A percentile compares a stretch with the other conserved stretches of the same genome.
phyloP scores from a whole-genome alignment of 179 eudicot genomes.

The Drosera spatulata region DNA sequence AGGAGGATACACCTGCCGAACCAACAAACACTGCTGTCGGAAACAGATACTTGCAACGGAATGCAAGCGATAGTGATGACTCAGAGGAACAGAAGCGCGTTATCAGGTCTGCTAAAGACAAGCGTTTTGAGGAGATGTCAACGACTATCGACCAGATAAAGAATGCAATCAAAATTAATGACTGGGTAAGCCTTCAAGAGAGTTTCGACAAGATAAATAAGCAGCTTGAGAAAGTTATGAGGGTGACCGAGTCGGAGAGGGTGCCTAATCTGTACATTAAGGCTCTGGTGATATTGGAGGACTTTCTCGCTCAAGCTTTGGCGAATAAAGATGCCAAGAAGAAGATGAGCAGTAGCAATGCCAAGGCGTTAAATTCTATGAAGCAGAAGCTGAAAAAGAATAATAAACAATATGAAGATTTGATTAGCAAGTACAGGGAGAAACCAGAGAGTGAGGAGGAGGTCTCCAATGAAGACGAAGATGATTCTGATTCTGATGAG shows the following conservation, averaged over 20 bases:
- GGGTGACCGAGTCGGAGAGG: conserved; percentile 50
- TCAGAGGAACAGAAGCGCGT: conserved; percentile 54
- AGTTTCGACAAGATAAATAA: conserved; percentile 79
- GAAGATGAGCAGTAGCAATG: conserved; percentile 84
- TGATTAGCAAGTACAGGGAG: conserved; percentile 58
- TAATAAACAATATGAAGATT: conserved; percentile 69
- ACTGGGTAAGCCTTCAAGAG: conserved; percentile 79
- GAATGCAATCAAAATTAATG: conserved; percentile 85
- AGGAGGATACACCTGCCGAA: not conserved
- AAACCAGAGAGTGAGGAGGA: conserved; percentile 60
- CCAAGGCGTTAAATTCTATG: conserved; percentile 82
- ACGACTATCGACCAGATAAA: conserved; percentile 81
- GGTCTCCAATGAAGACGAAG: conserved; percentile 21
- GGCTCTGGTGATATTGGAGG: conserved; percentile 78
- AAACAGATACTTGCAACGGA: conserved; percentile 23
- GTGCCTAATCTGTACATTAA: conserved; percentile 59
- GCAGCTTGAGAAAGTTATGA: conserved; percentile 79
- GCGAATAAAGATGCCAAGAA: conserved; percentile 85
- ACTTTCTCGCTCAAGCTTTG: conserved; percentile 54
- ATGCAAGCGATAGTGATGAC: conserved; percentile 50
- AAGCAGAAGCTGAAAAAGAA: conserved; percentile 85
- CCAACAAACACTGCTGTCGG: conserved; percentile 12
- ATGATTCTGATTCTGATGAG: conserved; percentile 16
- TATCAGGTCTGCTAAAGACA: conserved; percentile 59
- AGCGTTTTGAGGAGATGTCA: conserved; percentile 72